Base-by-base conservation (phyloP, 2,329 filamentous ascomycete species). In the Alternaria angustiovoidea region DNA sequence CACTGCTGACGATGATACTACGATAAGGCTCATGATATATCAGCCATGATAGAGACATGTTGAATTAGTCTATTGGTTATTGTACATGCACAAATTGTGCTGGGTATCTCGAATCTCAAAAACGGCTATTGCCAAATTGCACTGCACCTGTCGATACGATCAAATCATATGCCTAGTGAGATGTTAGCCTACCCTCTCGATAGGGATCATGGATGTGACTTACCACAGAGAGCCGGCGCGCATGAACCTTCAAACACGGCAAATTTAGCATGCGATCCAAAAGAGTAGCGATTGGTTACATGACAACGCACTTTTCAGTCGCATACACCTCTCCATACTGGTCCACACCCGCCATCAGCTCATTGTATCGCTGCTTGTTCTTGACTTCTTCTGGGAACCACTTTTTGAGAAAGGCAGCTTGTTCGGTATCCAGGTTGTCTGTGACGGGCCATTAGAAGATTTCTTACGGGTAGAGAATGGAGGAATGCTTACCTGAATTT, bases 361-460 rank as follows among this genome's bases (percentile, higher is more conserved):
- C 91, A 71, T 94, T 94, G 56, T 89, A 87, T 67, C 83, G 82
- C 52, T 85, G 82, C 64, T 85, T 81, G 46, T 82, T 79, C 70
- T 83, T 84, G 48, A 86, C 86, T 76, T 96, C 92, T 54, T 92
- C 88, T 1, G 90, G 89, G 66, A 96, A 96, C 77, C 92, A 93
- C 59, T 86, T 88, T 68, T 89, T 87, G 61, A 96, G 79, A 64
- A 91, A 94, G 26, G 84, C 86, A 52, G 88, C 86, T 22, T 93
- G 82, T 6, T 89, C 83, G 22, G 81, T 79, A 71, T 96, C 92
- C 20, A 95, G 84, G 63, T 91, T 90, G 51, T 88, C 89, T 88
- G 62, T 3, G 11, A 30, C 14, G n/a, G 6, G 22, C 18, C 18
- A 20, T 56, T 36, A 54, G 42, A n/a, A 34, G 7, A 22, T 12